Conservation (phyloP, 768 basidiomycete species). For the Paxillus involutus region DNA sequence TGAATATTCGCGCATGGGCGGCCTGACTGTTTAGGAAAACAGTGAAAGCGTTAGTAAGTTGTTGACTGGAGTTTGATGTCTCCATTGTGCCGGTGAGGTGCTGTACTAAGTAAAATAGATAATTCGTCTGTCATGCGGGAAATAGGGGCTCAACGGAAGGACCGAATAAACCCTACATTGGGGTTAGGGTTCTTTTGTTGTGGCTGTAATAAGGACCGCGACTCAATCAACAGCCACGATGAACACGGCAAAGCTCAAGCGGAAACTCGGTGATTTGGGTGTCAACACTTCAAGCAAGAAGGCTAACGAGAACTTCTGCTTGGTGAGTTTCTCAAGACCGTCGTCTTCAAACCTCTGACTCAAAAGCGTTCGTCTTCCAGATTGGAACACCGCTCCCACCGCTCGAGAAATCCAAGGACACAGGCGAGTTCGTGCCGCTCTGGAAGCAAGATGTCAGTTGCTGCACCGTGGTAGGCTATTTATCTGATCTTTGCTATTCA, state of each 20-base stretch:
- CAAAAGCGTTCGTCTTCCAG: conserved; percentile 36
- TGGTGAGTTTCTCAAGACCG: conserved; percentile 44
- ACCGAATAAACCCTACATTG: conserved; percentile 6
- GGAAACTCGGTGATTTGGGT: conserved; percentile 80
- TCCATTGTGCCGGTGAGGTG: too few relatives aligned
- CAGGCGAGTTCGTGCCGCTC: conserved; percentile 90
- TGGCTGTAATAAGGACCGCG: not conserved
- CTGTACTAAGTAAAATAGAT: too few relatives aligned
- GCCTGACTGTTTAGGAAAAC: too few relatives aligned
- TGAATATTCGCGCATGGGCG: too few relatives aligned
- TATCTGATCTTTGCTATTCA: conserved; percentile 30
- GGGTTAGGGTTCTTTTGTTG: conserved; percentile 16
- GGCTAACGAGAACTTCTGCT: conserved; percentile 83
- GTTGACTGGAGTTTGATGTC: too few relatives aligned
- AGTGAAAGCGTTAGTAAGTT: too few relatives aligned
- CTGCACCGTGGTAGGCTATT: conserved; percentile 17
- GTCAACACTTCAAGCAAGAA: conserved; percentile 67
- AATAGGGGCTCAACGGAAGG: too few relatives aligned
- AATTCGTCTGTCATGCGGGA: too few relatives aligned
- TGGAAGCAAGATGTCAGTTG: conserved; percentile 93
- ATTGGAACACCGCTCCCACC: conserved; percentile 95
- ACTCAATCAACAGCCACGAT: conserved; percentile 22
- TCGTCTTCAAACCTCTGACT: conserved; percentile 2
- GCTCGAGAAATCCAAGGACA: conserved; percentile 91
- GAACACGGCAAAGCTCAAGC: conserved; percentile 65